phyloP scores from a whole-genome alignment of 306 rosid genomes.

The Lathyrus aphaca region DNA sequence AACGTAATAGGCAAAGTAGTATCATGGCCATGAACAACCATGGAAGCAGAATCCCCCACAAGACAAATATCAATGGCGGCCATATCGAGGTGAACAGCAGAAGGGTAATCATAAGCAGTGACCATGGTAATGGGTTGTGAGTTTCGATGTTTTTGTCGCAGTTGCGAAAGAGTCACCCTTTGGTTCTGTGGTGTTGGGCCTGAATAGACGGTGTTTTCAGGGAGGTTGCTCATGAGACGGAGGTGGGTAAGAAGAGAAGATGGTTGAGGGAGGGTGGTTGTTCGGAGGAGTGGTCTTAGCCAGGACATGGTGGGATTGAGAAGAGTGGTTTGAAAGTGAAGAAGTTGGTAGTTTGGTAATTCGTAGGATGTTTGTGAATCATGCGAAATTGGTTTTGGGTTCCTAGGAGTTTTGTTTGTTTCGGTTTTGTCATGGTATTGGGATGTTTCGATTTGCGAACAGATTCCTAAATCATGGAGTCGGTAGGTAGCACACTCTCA shows the following conservation, averaged over 20 bases:
- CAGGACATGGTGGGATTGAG: conserved; percentile 29
- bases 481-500: too few relatives aligned
- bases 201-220: conserved; percentile 77
- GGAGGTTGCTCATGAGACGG: conserved; percentile 76
- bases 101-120: conserved; percentile 95
- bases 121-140: conserved; percentile 78
- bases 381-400: background rate
- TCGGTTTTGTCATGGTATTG: too few relatives aligned
- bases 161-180: conserved; percentile 62
- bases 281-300: conserved; percentile 32
- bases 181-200: conserved; percentile 63
- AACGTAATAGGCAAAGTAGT: conserved; percentile 75
- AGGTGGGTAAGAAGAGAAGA: conserved; percentile 15
- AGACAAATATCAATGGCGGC: conserved; percentile 72
- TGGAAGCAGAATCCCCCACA: conserved; percentile 90
- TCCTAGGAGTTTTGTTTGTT: background rate
- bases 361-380: background rate
- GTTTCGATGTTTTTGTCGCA: conserved; percentile 59
- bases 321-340: background rate
- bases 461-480: too few relatives aligned
- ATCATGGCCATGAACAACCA: conserved; percentile 95
- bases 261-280: conserved; percentile 11
- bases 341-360: background rate
- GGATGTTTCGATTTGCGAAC: too few relatives aligned
- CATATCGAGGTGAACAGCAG: conserved; percentile 72